Conservation (phyloP, 441 rosid genomes). For the Populus hybrid region DNA sequence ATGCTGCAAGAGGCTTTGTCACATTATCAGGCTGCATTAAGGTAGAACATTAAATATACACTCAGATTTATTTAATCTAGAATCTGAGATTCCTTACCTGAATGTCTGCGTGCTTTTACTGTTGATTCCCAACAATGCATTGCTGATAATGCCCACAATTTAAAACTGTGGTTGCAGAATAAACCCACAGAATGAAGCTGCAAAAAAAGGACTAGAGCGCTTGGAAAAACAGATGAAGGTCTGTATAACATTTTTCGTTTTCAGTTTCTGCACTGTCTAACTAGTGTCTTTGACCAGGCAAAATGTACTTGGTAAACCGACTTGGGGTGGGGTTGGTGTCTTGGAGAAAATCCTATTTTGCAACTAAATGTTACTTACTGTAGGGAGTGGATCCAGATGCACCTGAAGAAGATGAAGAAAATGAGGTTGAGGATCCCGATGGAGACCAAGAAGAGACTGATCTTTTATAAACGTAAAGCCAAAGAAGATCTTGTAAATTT, state of each 20-base stretch:
- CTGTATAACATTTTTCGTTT: conserved; percentile 1
- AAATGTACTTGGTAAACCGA: background rate
- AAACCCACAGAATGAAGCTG: conserved; percentile 85
- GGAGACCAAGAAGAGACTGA: conserved; percentile 92
- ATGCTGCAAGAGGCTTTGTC: conserved; percentile 82
- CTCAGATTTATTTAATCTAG: conserved; percentile 10
- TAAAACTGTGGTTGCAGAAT: conserved; percentile 51
- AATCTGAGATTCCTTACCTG: background rate
- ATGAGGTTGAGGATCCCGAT: conserved; percentile 92
- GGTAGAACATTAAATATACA: conserved; percentile 35
- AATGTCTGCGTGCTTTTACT: background rate
- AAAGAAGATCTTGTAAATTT: background rate
- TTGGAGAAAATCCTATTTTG: background rate
- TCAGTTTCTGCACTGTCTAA: background rate
- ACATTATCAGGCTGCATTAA: conserved; percentile 87
- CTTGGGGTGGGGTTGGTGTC: background rate
- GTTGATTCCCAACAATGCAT: too few species aligned
- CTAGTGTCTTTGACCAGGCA: background rate
- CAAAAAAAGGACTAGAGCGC: conserved; percentile 91
- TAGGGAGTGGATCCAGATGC: conserved; percentile 99
- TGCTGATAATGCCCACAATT: conserved; percentile 6
- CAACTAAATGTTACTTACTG: conserved; percentile 15
- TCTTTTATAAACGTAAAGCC: conserved; percentile 48
- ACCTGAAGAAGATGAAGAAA: conserved; percentile 92
- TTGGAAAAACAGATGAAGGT: conserved; percentile 99